Evolutionary conservation across 1,139 yeast genomes (phyloP).

Genomic region (Geotrichum carabidarum): DNA sequence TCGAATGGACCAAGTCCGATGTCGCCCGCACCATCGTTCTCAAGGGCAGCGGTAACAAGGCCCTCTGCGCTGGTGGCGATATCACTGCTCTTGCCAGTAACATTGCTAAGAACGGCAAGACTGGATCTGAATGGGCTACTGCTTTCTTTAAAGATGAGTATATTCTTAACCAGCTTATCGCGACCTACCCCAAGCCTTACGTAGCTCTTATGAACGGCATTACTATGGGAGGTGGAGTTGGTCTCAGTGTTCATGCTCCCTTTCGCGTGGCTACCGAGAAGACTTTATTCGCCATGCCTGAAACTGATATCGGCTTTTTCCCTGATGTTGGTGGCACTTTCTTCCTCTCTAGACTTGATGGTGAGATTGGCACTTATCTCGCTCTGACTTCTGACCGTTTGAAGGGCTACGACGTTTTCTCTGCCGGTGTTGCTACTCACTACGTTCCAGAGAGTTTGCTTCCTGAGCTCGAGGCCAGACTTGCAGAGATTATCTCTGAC

Average conservation of each 20-base stretch:
- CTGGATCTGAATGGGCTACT: conserved; percentile 42
- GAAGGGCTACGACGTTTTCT: conserved; percentile 70
- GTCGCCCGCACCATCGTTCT: conserved; percentile 62
- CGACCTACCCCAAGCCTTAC: conserved; percentile 80
- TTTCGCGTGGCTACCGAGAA: conserved; percentile 87
- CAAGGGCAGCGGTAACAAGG: conserved; percentile 55
- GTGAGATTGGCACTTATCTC: conserved; percentile 75
- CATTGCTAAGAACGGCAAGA: conserved; percentile 43
- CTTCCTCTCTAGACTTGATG: conserved; percentile 77
- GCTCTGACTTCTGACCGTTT: conserved; percentile 82
- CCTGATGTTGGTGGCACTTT: conserved; percentile 95
- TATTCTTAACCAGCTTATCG: conserved; percentile 69
- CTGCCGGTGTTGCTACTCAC: conserved; percentile 87
- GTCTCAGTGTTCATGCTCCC: conserved; percentile 86
- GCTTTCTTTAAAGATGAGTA: conserved; percentile 78
- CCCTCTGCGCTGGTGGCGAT: conserved; percentile 78
- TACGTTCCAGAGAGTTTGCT: conserved; percentile 66
- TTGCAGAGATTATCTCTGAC: conserved; percentile 52
- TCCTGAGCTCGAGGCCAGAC: conserved; percentile 56
- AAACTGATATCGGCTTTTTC: conserved; percentile 92
- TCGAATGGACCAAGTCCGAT: conserved; percentile 69
- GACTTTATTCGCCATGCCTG: conserved; percentile 95
- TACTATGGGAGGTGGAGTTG: conserved; percentile 98
- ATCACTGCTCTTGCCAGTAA: conserved; percentile 64
- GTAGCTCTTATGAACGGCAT: conserved; percentile 85